A percentile compares a stretch with the other conserved stretches of the same genome.
phyloP scores from a whole-genome alignment of 192 early-diverging fungal genomes.

The Backusella luteola region DNA sequence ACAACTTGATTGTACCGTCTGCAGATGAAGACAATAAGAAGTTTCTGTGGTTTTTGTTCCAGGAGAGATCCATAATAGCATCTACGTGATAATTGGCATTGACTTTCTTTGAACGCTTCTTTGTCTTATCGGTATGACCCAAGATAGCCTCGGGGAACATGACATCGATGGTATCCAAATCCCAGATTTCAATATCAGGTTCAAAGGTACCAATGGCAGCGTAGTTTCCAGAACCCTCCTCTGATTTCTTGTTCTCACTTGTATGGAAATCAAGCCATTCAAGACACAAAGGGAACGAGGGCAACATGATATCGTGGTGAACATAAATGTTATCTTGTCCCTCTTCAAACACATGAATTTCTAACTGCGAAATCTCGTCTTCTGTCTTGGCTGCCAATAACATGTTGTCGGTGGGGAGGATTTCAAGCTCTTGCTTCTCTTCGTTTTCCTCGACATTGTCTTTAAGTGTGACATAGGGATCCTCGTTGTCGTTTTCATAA shows the following conservation, averaged over 20 bases:
- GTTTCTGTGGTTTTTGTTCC: conserved; percentile 79
- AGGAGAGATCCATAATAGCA: conserved; percentile 92
- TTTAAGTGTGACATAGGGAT: conserved; percentile 80
- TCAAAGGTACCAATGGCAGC: conserved; percentile 97
- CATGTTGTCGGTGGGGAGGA: conserved; percentile 82
- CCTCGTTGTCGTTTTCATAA: conserved; percentile 74
- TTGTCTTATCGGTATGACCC: conserved; percentile 59
- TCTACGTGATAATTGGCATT: conserved; percentile 89
- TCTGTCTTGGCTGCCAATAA: conserved; percentile 93
- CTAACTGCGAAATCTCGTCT: conserved; percentile 95
- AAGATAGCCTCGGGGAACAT: conserved; percentile 92
- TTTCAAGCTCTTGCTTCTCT: conserved; percentile 48
- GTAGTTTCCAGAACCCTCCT: conserved; percentile 71
- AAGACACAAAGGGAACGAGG: conserved; percentile 91
- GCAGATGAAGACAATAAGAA: conserved; percentile 90
- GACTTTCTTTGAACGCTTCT: conserved; percentile 52
- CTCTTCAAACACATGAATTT: conserved; percentile 89
- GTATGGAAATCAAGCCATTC: conserved; percentile 95
- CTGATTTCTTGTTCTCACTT: conserved; percentile 57
- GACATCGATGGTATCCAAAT: conserved; percentile 87
- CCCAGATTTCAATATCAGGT: conserved; percentile 98
- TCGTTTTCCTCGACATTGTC: conserved; percentile 85
- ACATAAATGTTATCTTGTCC: conserved; percentile 88
- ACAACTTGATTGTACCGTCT: conserved; percentile 96
- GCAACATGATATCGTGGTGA: conserved; percentile 98